Conservation (phyloP, 495 filamentous ascomycete species). For the Darksidea phi region DNA sequence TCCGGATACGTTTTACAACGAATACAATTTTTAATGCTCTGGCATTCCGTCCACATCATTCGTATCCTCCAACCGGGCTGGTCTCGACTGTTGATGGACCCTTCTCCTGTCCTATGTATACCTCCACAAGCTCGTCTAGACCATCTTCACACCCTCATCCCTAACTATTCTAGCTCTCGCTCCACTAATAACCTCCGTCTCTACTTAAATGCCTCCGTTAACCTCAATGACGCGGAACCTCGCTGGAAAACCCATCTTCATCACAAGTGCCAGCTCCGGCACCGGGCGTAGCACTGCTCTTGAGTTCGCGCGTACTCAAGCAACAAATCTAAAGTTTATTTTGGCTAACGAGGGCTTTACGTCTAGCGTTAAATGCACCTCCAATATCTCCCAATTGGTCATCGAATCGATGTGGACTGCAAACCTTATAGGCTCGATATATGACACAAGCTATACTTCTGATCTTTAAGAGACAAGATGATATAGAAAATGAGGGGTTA, state of each 20-base stretch:
- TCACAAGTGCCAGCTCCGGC: constrained; percentile 91
- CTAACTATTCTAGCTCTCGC: too few relatives aligned
- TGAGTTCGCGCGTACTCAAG: constrained; percentile 87
- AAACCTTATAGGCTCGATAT: constrained; percentile 91
- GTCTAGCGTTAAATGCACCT: constrained; percentile 80
- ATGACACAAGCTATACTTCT: constrained; percentile 92
- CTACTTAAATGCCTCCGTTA: not conserved
- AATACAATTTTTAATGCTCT: too few relatives aligned
- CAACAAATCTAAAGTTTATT: constrained; percentile 76
- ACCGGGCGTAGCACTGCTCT: constrained; percentile 84
- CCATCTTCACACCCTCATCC: too few relatives aligned
- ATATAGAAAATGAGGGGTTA: constrained; percentile 85
- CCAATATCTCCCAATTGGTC: constrained; percentile 77
- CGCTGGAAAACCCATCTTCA: constrained; percentile 83
- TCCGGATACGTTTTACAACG: too few relatives aligned
- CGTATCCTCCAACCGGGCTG: too few relatives aligned
- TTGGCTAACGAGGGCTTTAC: constrained; percentile 82
- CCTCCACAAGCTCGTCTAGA: too few relatives aligned
- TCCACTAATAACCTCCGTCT: too few relatives aligned
- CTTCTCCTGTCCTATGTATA: too few relatives aligned
- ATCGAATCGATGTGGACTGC: constrained; percentile 83
- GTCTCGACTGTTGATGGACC: too few relatives aligned
- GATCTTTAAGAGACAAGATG: constrained; percentile 78
- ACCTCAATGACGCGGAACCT: constrained; percentile 73
- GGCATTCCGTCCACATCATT: too few relatives aligned